Base-by-base conservation (phyloP, 179 eudicot genomes). In the Beta macrorhiza region DNA sequence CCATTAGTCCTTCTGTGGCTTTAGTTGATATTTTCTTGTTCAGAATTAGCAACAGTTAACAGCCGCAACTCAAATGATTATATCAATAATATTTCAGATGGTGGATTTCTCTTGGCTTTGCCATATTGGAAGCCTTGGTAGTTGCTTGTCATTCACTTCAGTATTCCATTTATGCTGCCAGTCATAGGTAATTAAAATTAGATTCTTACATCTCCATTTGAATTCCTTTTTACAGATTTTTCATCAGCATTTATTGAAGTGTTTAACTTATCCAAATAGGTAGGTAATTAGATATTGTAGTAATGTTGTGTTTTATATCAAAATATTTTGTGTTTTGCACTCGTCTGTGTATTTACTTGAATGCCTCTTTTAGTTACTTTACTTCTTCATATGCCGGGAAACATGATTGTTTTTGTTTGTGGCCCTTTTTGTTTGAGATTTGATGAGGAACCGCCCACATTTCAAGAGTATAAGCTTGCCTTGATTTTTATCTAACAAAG, bases 71-170 rank as follows among this genome's bases (percentile, higher is more conserved):
- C 57, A 79, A 61, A 78, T 88, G 75, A 32, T 78, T 67, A 49
- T 78, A 51, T 78, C 74, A 17, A 55, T 70, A 20, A 45, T 12
- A 13, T 82, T 83, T 79, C 91, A 95, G 99, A 92, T 96, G 98
- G 98, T 92, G 97, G 98, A 88, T 87, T 75, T 92, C 99, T 74
- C 97, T 96, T 82, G 93, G 93, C 72, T 90, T 96, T 87, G 98
- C 98, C 72, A 82, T 92, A 78, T 58, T 96, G 86, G 98, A 91
- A 87, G 98, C 92, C 69, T 49, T 94, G 79, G 86, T 92, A 74
- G 91, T 96, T 76, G 84, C 98, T 72, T 89, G 89, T 82, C 89
- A 88, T 88, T 96, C 99, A 58, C 98, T 96, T 80, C 93, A 97
- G 72, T 96, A 92, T 85, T 96, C 99, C 52, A 88, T 94, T 77